Evolutionary conservation across 176 grass and related monocot genomes (phyloP).

Genomic region (Hordeum marinum): DNA sequence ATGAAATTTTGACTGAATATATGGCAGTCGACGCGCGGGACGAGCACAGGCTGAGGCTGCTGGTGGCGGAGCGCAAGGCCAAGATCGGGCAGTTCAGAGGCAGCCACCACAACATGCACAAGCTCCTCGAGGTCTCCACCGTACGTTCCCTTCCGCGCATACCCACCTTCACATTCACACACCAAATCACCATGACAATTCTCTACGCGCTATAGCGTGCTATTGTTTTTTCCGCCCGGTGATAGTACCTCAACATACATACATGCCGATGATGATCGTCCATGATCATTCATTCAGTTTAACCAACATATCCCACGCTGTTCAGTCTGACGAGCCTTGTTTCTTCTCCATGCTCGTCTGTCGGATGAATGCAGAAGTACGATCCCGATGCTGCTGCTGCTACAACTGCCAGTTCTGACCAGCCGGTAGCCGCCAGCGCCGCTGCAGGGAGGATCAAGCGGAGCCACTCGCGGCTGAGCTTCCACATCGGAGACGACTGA

Average conservation of each 20-base stretch:
- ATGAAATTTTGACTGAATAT: too few relatives aligned
- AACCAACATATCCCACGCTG: too few relatives aligned
- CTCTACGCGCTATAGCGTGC: too few relatives aligned
- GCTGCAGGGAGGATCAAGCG: neutral
- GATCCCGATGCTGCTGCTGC: neutral
- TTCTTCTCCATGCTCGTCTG: too few relatives aligned
- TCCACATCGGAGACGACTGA: conserved; percentile 30
- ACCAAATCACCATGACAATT: too few relatives aligned
- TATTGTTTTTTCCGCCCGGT: too few relatives aligned
- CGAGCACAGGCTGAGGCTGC: neutral
- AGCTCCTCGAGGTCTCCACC: conserved; percentile 16
- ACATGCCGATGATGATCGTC: too few relatives aligned
- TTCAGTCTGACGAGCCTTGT: too few relatives aligned
- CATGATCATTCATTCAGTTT: too few relatives aligned
- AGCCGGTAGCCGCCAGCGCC: neutral
- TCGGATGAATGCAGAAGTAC: conserved; percentile 12
- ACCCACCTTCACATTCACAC: neutral
- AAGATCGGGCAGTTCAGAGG: conserved; percentile 29
- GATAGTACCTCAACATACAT: too few relatives aligned
- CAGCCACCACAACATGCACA: conserved; percentile 36
- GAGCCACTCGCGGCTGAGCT: conserved; percentile 31
- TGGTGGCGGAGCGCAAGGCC: conserved; percentile 16
- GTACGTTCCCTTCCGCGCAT: neutral
- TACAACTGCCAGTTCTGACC: neutral
- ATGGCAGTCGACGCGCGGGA: conserved; percentile 16